phyloP scores from a whole-genome alignment of 2,329 filamentous ascomycete genomes.

The Fusarium anthophilum region DNA sequence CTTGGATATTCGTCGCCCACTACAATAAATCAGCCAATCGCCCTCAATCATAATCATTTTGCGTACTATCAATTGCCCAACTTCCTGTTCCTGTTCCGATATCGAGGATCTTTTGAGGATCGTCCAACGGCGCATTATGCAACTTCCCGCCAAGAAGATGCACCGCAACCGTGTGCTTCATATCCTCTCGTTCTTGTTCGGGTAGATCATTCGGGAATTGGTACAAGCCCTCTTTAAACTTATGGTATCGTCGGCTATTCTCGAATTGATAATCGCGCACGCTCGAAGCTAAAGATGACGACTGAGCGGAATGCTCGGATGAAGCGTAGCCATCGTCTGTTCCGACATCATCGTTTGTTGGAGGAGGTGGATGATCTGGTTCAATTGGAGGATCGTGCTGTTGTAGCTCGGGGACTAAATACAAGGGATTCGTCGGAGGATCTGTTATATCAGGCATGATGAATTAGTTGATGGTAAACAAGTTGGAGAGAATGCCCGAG shows the following conservation, averaged over 20 bases:
- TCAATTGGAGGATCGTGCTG: constrained; percentile 25
- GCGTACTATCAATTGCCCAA: constrained; percentile 58
- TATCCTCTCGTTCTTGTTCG: constrained; percentile 56
- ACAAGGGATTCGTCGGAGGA: neutral
- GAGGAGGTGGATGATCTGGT: neutral
- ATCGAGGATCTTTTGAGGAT: constrained; percentile 51
- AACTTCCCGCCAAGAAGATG: constrained; percentile 49
- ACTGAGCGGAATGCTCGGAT: constrained; percentile 7
- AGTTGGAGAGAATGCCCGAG: neutral
- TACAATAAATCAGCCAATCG: neutral
- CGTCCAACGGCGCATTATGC: constrained; percentile 54
- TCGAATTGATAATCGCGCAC: constrained; percentile 54
- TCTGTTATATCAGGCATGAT: neutral
- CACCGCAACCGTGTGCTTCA: constrained; percentile 53
- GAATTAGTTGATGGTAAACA: neutral
- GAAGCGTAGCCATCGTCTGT: constrained; percentile 32
- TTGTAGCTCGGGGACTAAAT: neutral
- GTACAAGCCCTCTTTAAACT: constrained; percentile 52
- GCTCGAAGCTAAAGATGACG: constrained; percentile 41
- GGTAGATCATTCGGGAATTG: constrained; percentile 55
- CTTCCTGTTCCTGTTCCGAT: constrained; percentile 49
- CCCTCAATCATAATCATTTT: neutral
- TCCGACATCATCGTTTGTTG: neutral
- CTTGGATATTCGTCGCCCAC: constrained; percentile 52
- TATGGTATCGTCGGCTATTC: constrained; percentile 55